Evolutionary conservation across 768 basidiomycete genomes (phyloP).

Genomic region (Mycena venus): DNA sequence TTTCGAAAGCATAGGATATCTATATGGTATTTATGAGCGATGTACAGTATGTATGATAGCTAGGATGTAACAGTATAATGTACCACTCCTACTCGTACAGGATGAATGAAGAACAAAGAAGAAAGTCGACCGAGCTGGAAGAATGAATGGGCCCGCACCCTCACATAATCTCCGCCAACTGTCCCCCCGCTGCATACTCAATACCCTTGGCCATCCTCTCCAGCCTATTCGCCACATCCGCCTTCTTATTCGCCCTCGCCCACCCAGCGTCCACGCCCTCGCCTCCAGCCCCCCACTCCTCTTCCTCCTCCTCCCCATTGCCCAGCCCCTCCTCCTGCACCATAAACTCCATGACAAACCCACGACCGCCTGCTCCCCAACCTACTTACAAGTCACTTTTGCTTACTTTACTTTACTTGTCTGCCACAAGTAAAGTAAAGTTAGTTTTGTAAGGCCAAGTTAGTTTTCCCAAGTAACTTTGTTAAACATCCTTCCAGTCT

Average conservation of each 20-base stretch:
- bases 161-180: conserved; percentile 57
- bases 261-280: conserved; percentile 38
- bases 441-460: no score
- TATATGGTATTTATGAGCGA: conserved; percentile 21
- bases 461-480: no score
- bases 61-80: conserved; percentile 20
- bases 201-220: conserved; percentile 67
- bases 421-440: no score
- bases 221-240: conserved; percentile 51
- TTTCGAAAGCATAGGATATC: background rate
- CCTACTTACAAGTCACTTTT: no score
- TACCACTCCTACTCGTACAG: conserved; percentile 41
- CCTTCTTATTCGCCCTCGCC: conserved; percentile 36
- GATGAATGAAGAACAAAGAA: conserved; percentile 16
- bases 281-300: no score
- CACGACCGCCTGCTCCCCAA: conserved; percentile 82
- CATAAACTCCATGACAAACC: conserved; percentile 89
- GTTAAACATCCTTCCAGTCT: no score
- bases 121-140: conserved; percentile 18
- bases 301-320: conserved; percentile 49
- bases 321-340: conserved; percentile 57
- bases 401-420: no score
- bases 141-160: background rate
- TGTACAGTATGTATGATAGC: conserved; percentile 8
- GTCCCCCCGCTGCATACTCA: conserved; percentile 74